Evolutionary conservation across 345 rosid genomes (phyloP).

Genomic region (Eucalyptus camaldulensis): DNA sequence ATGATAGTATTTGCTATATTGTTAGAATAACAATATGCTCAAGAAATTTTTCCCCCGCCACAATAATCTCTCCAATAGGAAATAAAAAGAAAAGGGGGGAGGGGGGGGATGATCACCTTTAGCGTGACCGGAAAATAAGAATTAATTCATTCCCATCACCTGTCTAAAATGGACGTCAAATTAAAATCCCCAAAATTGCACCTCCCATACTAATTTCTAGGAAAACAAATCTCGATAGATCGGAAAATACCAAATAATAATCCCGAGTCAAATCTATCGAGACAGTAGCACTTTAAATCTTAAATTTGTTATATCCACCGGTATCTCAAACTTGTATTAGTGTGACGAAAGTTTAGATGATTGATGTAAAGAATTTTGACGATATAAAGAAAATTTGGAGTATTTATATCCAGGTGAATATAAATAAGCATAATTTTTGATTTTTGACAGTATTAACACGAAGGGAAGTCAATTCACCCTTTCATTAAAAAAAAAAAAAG

Average conservation of each 20-base stretch:
- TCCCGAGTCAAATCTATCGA: accelerated
- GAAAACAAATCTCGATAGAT: not conserved
- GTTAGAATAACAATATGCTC: too few relatives aligned
- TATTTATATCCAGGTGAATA: too few relatives aligned
- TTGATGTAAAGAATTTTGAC: not conserved
- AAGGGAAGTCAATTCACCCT: not conserved
- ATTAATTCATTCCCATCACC: not conserved
- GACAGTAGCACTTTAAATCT: not conserved
- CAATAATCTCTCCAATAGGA: not conserved
- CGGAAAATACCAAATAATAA: not conserved
- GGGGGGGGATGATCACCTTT: not conserved
- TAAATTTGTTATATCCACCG: too few relatives aligned
- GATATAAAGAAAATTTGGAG: too few relatives aligned
- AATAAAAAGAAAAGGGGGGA: not conserved
- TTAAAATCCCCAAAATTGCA: not conserved
- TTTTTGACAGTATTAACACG: not conserved
- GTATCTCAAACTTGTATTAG: not conserved
- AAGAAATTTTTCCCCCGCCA: not conserved
- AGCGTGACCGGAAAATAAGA: not conserved
- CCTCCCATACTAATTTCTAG: not conserved
- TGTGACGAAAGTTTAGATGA: not conserved
- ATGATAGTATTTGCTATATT: too few relatives aligned
- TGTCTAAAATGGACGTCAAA: not conserved
- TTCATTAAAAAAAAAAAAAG: too few relatives aligned
- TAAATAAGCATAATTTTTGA: not conserved